Conservation (phyloP, 2,329 filamentous ascomycete genomes). For the Mycocentrospora acerina region DNA sequence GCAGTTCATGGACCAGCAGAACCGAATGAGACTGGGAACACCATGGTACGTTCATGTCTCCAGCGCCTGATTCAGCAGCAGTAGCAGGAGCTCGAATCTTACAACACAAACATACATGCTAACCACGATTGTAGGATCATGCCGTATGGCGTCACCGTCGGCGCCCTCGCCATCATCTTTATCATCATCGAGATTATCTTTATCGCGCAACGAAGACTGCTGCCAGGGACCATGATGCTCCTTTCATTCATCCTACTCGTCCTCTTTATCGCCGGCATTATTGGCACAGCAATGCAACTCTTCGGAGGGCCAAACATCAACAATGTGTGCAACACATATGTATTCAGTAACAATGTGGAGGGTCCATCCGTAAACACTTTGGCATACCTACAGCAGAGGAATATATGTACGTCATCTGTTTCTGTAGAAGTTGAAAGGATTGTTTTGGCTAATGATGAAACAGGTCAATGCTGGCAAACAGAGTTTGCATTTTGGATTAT, state of each 20-base stretch:
- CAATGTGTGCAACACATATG: constrained; percentile 60
- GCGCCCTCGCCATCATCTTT: constrained; percentile 59
- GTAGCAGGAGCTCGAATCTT: no score
- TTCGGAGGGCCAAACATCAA: constrained; percentile 61
- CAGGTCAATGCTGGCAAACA: constrained; percentile 63
- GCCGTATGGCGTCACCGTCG: constrained; percentile 62
- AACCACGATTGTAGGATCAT: constrained; percentile 55
- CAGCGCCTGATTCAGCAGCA: neutral
- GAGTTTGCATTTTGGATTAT: constrained; percentile 66
- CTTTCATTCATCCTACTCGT: constrained; percentile 63
- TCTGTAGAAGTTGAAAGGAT: neutral
- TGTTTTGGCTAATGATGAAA: constrained; percentile 13
- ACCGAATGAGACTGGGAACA: constrained; percentile 55
- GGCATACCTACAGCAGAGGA: constrained; percentile 63
- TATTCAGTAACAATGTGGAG: constrained; percentile 48
- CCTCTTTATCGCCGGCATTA: constrained; percentile 62
- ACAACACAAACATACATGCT: neutral
- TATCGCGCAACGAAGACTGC: constrained; percentile 56
- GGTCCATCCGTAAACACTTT: constrained; percentile 58
- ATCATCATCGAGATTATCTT: constrained; percentile 60
- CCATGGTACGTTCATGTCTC: constrained; percentile 56
- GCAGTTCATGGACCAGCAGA: constrained; percentile 61
- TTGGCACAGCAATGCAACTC: constrained; percentile 64
- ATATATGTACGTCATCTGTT: constrained; percentile 54
- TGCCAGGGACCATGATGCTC: constrained; percentile 61